A percentile compares a stretch with the other conserved stretches of the same genome.
These are phyloP conservation scores for Fusarium subtropicale DNA, from an alignment of 2,329 filamentous ascomycete species.

Conservation along the genomic window DNA sequence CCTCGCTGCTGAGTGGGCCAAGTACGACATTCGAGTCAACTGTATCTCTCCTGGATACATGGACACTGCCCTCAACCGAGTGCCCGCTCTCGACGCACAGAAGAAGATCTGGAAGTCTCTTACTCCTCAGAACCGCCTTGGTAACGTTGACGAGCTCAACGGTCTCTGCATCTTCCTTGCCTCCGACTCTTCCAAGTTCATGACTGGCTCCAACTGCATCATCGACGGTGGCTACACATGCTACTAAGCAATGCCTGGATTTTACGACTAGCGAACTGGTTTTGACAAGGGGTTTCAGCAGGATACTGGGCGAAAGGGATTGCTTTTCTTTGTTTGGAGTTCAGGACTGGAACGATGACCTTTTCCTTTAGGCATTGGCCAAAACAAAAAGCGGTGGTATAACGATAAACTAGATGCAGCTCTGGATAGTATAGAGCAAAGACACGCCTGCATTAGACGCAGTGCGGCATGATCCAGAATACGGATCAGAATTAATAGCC, in stretches of 20 bases:
- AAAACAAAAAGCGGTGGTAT: constrained; percentile 19
- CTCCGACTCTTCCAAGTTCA: constrained; percentile 77
- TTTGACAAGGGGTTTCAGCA: constrained; percentile 2
- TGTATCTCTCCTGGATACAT: constrained; percentile 88
- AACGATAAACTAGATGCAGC: constrained; percentile 36
- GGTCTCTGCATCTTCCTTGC: constrained; percentile 81
- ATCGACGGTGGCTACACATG: constrained; percentile 78
- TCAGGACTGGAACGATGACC: constrained; percentile 26
- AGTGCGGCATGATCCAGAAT: constrained; percentile 18
- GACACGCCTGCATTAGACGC: constrained; percentile 26
- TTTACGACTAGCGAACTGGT: constrained; percentile 6
- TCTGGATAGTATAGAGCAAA: constrained; percentile 37
- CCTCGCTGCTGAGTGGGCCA: constrained; percentile 86
- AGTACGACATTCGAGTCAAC: constrained; percentile 84
- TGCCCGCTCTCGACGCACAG: constrained; percentile 80
- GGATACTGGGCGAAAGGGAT: not conserved
- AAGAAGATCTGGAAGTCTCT: constrained; percentile 83
- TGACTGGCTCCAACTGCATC: constrained; percentile 80
- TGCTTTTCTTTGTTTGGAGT: constrained; percentile 41
- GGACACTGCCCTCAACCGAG: constrained; percentile 84
- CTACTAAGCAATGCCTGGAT: constrained; percentile 57
- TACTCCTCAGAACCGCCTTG: constrained; percentile 79
- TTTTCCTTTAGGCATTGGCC: constrained; percentile 7
- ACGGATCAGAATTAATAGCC: constrained; percentile 35
- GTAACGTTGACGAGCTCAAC: constrained; percentile 80